Evolutionary conservation across 2,329 filamentous ascomycete species (phyloP).

Genomic region (Apiospora saccharicola): DNA sequence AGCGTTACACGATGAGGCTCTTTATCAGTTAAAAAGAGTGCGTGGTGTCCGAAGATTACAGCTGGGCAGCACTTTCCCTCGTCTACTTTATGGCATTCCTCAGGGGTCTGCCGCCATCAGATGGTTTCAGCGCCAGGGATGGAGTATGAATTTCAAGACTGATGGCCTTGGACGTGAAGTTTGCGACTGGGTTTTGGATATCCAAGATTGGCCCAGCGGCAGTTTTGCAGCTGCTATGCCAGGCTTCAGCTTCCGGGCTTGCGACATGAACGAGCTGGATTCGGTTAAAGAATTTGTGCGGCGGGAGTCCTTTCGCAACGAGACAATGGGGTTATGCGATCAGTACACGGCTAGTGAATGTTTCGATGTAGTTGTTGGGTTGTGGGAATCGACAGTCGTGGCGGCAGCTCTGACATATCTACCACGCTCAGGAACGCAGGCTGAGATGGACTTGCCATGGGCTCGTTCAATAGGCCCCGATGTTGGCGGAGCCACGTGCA

Average conservation of each 20-base stretch:
- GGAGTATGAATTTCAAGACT: constrained; percentile 54
- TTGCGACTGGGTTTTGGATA: constrained; percentile 62
- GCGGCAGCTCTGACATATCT: constrained; percentile 63
- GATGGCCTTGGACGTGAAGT: constrained; percentile 58
- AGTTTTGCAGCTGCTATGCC: constrained; percentile 46
- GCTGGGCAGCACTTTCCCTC: constrained; percentile 65
- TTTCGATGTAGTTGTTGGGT: constrained; percentile 62
- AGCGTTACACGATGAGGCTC: constrained; percentile 59
- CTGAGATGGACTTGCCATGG: constrained; percentile 63
- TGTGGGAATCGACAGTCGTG: constrained; percentile 57
- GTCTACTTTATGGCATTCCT: constrained; percentile 63
- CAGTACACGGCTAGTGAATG: constrained; percentile 62
- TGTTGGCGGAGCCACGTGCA: constrained; percentile 66
- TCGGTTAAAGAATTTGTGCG: constrained; percentile 58
- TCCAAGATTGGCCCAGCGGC: constrained; percentile 56
- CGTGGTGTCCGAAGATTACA: constrained; percentile 62
- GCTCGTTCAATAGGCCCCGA: constrained; percentile 56
- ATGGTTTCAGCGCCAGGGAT: constrained; percentile 64
- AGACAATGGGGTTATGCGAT: constrained; percentile 65
- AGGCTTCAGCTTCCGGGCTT: constrained; percentile 53
- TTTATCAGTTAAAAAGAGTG: constrained; percentile 56
- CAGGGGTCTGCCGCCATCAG: constrained; percentile 49
- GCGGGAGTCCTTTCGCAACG: constrained; percentile 53
- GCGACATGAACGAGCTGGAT: constrained; percentile 54
- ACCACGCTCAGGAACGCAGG: constrained; percentile 53